Evolutionary conservation across 768 basidiomycete species (phyloP).

Genomic region (Pulveroboletus sp.): DNA sequence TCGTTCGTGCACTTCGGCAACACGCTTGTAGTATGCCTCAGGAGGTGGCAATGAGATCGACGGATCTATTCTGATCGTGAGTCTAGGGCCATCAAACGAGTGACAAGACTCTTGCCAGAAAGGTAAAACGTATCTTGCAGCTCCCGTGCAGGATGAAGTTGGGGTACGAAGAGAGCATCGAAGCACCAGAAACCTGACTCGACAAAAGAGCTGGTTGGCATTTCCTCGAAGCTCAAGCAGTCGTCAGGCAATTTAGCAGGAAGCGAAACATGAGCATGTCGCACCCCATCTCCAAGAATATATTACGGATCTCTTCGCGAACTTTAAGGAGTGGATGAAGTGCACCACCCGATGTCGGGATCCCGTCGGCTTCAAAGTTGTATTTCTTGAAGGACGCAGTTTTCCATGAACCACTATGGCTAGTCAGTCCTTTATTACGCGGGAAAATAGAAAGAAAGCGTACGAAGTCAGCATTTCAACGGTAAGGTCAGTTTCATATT

Average conservation of each 20-base stretch:
- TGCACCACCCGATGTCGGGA: conserved; percentile 84
- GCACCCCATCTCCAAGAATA: conserved; percentile 99
- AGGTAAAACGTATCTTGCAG: conserved; percentile 98
- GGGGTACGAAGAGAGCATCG: conserved; percentile 95
- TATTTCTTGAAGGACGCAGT: conserved; percentile 93
- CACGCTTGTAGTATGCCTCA: conserved; percentile 77
- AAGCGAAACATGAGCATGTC: conserved; percentile 17
- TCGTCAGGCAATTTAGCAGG: not conserved
- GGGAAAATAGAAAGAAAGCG: conserved; percentile 19
- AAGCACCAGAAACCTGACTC: conserved; percentile 99
- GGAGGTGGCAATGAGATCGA: conserved; percentile 69
- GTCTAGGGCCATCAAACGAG: not conserved
- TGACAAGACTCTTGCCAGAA: conserved; percentile 53
- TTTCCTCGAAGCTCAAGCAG: conserved; percentile 81
- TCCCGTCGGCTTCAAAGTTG: conserved; percentile 96
- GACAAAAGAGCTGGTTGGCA: conserved; percentile 94
- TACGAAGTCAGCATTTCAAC: conserved; percentile 92
- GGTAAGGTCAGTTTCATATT: conserved; percentile 94
- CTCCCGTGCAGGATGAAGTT: conserved; percentile 97
- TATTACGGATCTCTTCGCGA: conserved; percentile 93
- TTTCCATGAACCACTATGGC: conserved; percentile 85
- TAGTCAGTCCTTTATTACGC: conserved; percentile 1
- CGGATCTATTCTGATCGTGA: conserved; percentile 56
- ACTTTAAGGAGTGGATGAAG: conserved; percentile 97
- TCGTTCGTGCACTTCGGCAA: conserved; percentile 76